These are phyloP conservation scores for Xenoacremonium recifei DNA, from an alignment of 2,329 filamentous ascomycete species.

Conservation along the genomic window DNA sequence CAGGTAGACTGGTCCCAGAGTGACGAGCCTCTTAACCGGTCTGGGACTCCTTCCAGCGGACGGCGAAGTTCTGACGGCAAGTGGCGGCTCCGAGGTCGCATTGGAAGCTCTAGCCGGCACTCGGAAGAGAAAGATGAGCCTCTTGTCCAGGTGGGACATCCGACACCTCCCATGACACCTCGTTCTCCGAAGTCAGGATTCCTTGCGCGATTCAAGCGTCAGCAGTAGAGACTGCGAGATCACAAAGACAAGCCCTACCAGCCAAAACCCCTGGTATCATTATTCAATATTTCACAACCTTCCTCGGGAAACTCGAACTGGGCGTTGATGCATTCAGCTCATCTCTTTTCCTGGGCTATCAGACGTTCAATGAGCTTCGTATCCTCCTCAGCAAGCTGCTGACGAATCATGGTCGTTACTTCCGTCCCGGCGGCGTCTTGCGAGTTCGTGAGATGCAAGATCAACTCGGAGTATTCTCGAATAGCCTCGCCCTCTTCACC, in stretches of 20 bases:
- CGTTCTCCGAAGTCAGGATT: conserved; percentile 39
- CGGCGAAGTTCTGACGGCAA: too few relatives aligned
- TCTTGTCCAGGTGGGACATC: conserved; percentile 3
- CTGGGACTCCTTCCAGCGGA: too few relatives aligned
- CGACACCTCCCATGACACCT: conserved; percentile 6
- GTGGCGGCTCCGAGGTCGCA: conserved; percentile 46
- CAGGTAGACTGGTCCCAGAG: conserved; percentile 59
- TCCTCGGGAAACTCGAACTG: not conserved
- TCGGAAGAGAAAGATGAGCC: conserved; percentile 11
- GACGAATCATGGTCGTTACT: conserved; percentile 38
- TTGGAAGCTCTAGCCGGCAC: conserved; percentile 34
- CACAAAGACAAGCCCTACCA: conserved; percentile 9
- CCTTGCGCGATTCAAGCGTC: conserved; percentile 45
- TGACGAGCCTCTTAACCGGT: conserved; percentile 38
- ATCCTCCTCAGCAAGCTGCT: conserved; percentile 47
- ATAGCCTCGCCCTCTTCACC: conserved; percentile 59
- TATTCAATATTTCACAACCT: conserved; percentile 14
- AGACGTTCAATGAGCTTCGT: conserved; percentile 48
- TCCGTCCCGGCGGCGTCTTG: conserved; percentile 29
- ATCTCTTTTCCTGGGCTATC: conserved; percentile 43
- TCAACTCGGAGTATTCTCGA: conserved; percentile 58
- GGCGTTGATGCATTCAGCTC: conserved; percentile 4
- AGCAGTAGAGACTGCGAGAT: conserved; percentile 12
- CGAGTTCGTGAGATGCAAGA: conserved; percentile 47
- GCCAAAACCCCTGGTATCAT: conserved; percentile 15